Evolutionary conservation across 2,329 filamentous ascomycete genomes (phyloP), one percentile per base, ranked within the genome.

Genomic region (Penicillium sp.): DNA sequence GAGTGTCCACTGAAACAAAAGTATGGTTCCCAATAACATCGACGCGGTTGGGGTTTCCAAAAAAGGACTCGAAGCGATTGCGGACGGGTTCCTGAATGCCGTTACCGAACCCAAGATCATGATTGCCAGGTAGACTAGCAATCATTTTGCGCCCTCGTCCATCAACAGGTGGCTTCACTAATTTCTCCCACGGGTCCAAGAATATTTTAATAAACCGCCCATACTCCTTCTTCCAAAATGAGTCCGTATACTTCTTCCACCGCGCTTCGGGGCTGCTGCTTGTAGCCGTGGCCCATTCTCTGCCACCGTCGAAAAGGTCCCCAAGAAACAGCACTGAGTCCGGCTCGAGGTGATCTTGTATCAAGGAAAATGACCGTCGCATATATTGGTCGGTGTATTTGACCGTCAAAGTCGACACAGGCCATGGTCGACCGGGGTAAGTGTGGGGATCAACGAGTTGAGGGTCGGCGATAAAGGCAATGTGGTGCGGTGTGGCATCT

Each of bases 21-120:
- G 91, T 96, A 73, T 99, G 94, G 70, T 99, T 99, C 13, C 91
- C 94, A 53, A 97, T 83, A 6, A 97, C 83, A 72, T 97, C 92
- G 21, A 99, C 87, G 9, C 91, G 83, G 73, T 97, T 97, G n/a
- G 88, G 85, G 55, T 94, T 88, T 5, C 94, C 94, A 76, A 99
- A 97, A 71, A 88, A 96, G 4, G 88, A 86, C 68, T 89, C 85
- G 73, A 97, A 99, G 17, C 94, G 83, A 67, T 94, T 82, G 51
- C 93, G 85, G 35, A 96, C 91, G 0, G 89, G 82, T 9, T 88
- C 72, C 71, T 96, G 91, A 48, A 99, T 87, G 44, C 93, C 89
- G 23, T 86, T 86, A 3, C 91, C 93, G 70, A 97, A 96, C 0
- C 94, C 94, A 41, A 97, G 75, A 72, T 99, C 94, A 72, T 99